These are phyloP conservation scores for Akanthomyces muscarius DNA, from an alignment of 2,329 filamentous ascomycete genomes.

Conservation along the genomic window DNA sequence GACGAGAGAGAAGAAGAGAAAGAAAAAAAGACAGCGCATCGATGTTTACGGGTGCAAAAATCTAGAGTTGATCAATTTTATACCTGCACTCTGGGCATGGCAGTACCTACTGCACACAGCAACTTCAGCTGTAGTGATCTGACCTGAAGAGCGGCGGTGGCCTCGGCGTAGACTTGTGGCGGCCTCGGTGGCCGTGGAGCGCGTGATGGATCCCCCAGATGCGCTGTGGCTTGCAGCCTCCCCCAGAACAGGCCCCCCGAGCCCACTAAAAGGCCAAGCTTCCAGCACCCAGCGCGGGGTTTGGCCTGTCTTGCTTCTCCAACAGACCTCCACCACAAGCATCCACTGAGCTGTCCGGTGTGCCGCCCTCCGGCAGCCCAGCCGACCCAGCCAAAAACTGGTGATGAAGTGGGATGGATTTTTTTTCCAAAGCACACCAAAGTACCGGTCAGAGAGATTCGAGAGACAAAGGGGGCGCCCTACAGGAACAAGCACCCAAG, in stretches of 20 bases:
- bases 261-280: not conserved
- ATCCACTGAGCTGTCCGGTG: not conserved
- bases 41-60: no score
- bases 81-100: not conserved
- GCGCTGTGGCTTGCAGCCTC: not conserved
- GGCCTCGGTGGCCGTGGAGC: conserved; percentile 12
- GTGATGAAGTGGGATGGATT: not conserved
- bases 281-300: not conserved
- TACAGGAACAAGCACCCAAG: not conserved
- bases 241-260: not conserved
- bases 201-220: conserved; percentile 1
- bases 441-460: no score
- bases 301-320: not conserved
- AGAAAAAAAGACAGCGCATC: not conserved
- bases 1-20: not conserved
- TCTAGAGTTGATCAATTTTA: no score
- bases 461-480: not conserved
- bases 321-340: not conserved
- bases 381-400: not conserved
- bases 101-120: not conserved
- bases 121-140: not conserved
- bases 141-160: not conserved
- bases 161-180: conserved; percentile 9
- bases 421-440: not conserved
- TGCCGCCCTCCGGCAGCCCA: conserved; percentile 2